Base-by-base conservation (phyloP, 2,329 filamentous ascomycete species). In the Phaeophleospora eucalypticola region DNA sequence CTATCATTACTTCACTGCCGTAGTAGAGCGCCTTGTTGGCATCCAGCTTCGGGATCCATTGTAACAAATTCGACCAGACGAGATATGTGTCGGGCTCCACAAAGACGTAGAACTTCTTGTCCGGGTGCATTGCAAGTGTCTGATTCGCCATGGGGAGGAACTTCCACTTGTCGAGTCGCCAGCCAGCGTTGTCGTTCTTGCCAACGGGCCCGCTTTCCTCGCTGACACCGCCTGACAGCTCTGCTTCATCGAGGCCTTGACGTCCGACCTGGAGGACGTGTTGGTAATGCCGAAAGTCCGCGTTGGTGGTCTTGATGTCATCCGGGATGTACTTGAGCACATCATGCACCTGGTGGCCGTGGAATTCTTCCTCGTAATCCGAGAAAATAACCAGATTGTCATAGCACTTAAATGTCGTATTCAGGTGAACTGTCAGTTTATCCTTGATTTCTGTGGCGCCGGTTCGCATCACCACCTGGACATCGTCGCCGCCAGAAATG, bases 1-100 rank as follows among this genome's bases (percentile, higher is more conserved):
- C 65, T 44, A 72, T 76, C 59, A 71, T 69, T 54, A 76, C 77
- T 52, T 77, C 73, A 24, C 75, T 76, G 33, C 76, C 79, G 24
- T 79, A 69, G 57, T 81, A 82, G 38, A 68, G 64, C 4, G 74
- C 72, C 48, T 75, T 60, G 2, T 59, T 61, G 2, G 72, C 53
- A 58, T 82, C 72, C 51, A 77, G 72, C 17, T 71, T 65, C 15
- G 67, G 65, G 17, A 82, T 68, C 76, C 77, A 82, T 18, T 69
- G 63, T 14, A 80, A 57, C 34, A 81, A 54, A 24, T 77, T 78
- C 27, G 70, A 65, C 68, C 78, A 78, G 8, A 78, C 66, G 34
- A 81, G 61, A 53, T 78, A 81, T 0, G 78, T 81, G 57, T 82
- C 79, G 0, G 76, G 73, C 54, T 81, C 79, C 38, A 80, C 72